Conservation (phyloP, 2,329 filamentous ascomycete genomes). For the Aaosphaeria arxii region DNA sequence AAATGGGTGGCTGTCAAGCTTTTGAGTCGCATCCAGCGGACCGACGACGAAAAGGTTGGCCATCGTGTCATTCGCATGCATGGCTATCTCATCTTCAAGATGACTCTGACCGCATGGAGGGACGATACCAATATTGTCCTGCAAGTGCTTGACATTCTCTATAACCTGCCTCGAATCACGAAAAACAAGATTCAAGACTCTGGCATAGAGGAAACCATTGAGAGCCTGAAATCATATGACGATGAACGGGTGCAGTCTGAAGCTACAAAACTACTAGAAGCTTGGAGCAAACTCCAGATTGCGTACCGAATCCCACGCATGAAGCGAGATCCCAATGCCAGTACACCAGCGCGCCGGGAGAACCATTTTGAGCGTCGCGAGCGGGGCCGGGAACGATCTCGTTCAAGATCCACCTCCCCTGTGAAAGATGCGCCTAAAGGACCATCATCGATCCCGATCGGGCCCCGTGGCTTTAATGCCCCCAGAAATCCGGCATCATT, state of each 20-base stretch:
- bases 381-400: slow-evolving; percentile 46
- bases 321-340: slow-evolving; percentile 70
- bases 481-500: slow-evolving; percentile 54
- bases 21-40: slow-evolving; percentile 80
- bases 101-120: slow-evolving; percentile 77
- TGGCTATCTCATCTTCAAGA: slow-evolving; percentile 92
- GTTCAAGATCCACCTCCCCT: slow-evolving; percentile 49
- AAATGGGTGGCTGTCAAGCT: slow-evolving; percentile 99
- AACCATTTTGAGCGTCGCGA: slow-evolving; percentile 63
- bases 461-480: slow-evolving; percentile 52
- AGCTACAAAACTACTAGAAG: slow-evolving; percentile 69
- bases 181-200: slow-evolving; percentile 97
- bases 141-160: slow-evolving; percentile 85
- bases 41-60: slow-evolving; percentile 80
- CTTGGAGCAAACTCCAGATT: slow-evolving; percentile 86
- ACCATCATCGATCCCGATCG: slow-evolving; percentile 40
- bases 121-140: slow-evolving; percentile 88
- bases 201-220: slow-evolving; percentile 82
- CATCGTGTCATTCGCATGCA: slow-evolving; percentile 94
- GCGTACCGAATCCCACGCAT: slow-evolving; percentile 91
- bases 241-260: slow-evolving; percentile 73
- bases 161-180: slow-evolving; percentile 84
- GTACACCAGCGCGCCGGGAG: slow-evolving; percentile 25
- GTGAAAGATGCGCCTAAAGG: slow-evolving; percentile 38
- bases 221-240: slow-evolving; percentile 63